phyloP scores from a whole-genome alignment of 768 basidiomycete species.

The Rhodotorula taiwanensis region DNA sequence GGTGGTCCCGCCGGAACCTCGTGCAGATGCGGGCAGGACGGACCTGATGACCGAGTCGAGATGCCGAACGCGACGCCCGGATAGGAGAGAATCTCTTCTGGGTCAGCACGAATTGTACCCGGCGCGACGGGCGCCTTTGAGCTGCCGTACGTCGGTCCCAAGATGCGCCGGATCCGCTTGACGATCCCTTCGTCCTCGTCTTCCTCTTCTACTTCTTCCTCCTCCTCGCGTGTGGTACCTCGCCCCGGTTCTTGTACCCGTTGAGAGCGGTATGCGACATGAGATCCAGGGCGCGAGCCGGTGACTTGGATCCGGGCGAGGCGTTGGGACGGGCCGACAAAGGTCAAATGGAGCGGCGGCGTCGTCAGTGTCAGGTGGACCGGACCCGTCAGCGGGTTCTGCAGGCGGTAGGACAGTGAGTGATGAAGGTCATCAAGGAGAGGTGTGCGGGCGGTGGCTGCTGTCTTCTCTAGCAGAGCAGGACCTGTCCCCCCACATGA shows the following conservation, averaged over 20 bases:
- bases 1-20: too few species aligned
- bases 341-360: slow-evolving; percentile 22
- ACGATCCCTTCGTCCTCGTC: slow-evolving; percentile 26
- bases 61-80: slow-evolving; percentile 43
- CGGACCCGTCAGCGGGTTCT: slow-evolving; percentile 11
- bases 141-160: slow-evolving; percentile 42
- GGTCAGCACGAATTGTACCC: background rate
- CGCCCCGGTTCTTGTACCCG: background rate
- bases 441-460: too few species aligned
- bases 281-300: slow-evolving; percentile 7
- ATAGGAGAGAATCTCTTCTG: slow-evolving; percentile 39
- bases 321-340: slow-evolving; percentile 7
- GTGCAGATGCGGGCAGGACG: background rate
- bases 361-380: slow-evolving; percentile 14
- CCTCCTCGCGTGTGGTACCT: background rate
- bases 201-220: slow-evolving; percentile 2
- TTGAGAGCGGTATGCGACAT: slow-evolving; percentile 32
- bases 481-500: slow-evolving; percentile 10
- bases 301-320: slow-evolving; percentile 13
- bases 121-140: background rate
- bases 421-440: too few species aligned
- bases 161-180: slow-evolving; percentile 31
- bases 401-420: background rate
- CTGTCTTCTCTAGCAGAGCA: too few species aligned
- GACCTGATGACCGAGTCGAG: background rate